phyloP scores from a whole-genome alignment of 2,329 filamentous ascomycete species.

The Fusarium xylarioides region DNA sequence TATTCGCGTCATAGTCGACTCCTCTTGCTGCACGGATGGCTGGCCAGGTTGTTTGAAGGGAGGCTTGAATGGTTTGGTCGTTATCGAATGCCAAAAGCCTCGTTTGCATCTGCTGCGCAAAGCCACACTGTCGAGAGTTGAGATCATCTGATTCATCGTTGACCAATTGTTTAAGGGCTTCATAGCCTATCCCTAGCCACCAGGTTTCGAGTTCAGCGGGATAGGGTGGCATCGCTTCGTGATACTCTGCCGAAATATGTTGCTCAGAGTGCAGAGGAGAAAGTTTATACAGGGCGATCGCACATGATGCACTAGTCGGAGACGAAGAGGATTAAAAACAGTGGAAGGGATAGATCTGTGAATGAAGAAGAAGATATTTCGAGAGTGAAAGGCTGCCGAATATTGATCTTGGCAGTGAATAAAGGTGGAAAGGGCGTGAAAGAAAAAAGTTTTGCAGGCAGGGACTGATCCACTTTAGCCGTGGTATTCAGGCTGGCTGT shows the following conservation, averaged over 20 bases:
- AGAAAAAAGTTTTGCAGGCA: background rate
- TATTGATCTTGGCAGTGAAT: background rate
- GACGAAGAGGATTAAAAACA: background rate
- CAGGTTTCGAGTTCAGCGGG: slow-evolving; percentile 47
- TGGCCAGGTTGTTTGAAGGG: slow-evolving; percentile 34
- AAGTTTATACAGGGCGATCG: background rate
- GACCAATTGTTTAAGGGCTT: slow-evolving; percentile 42
- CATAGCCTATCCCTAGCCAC: slow-evolving; percentile 45
- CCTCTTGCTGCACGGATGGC: slow-evolving; percentile 20
- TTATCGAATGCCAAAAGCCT: slow-evolving; percentile 47
- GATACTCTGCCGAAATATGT: background rate
- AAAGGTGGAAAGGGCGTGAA: background rate
- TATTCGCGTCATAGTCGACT: slow-evolving; percentile 39
- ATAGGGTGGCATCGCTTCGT: slow-evolving; percentile 43
- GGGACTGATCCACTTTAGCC: background rate
- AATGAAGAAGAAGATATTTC: background rate
- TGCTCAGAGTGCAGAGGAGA: background rate
- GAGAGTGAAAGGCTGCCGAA: background rate
- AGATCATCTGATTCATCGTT: slow-evolving; percentile 22
- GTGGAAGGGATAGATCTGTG: background rate
- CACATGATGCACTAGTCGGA: background rate
- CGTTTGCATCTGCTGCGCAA: slow-evolving; percentile 44
- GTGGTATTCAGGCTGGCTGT: background rate
- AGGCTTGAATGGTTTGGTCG: slow-evolving; percentile 26
- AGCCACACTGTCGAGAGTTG: slow-evolving; percentile 45